These are phyloP conservation scores for Cucumis hystrix DNA, from an alignment of 306 rosid species.

Conservation along the genomic window DNA sequence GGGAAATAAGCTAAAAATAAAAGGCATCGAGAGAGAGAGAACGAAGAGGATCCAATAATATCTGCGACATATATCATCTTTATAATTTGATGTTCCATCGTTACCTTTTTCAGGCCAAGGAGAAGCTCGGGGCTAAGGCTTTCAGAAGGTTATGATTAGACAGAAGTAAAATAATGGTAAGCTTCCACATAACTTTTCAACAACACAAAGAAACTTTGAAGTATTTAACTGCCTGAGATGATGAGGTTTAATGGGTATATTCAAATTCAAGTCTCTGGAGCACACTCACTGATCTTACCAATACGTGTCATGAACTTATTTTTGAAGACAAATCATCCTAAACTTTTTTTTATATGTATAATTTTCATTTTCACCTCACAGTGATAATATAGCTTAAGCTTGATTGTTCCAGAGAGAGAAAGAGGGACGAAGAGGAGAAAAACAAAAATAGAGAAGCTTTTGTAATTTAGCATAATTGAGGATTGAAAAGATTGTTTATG, in stretches of 20 bases:
- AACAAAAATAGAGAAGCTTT: not conserved
- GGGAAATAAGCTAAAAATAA: conserved; percentile 7
- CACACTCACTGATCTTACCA: not conserved
- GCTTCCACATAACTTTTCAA: not conserved
- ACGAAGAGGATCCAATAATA: not conserved
- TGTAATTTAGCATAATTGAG: not conserved
- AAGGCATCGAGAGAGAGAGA: conserved; percentile 3
- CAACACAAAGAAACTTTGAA: not conserved
- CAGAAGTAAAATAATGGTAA: not conserved
- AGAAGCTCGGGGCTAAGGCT: conserved; percentile 59
- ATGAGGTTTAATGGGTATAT: not conserved
- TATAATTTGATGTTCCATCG: conserved; percentile 21
- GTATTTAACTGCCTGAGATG: not conserved
- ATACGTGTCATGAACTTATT: not conserved
- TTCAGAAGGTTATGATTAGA: conserved; percentile 3
- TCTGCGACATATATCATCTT: not conserved
- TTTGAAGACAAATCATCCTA: not conserved
- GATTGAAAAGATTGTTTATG: not conserved
- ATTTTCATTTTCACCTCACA: not conserved
- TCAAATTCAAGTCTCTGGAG: not conserved
- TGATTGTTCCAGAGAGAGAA: not conserved
- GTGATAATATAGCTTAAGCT: not conserved
- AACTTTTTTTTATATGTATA: not conserved
- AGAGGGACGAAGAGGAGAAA: not conserved
- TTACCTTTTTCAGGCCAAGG: conserved; percentile 72